Base-by-base conservation (phyloP, 2,329 filamentous ascomycete species). In the Diplodia intermedia region DNA sequence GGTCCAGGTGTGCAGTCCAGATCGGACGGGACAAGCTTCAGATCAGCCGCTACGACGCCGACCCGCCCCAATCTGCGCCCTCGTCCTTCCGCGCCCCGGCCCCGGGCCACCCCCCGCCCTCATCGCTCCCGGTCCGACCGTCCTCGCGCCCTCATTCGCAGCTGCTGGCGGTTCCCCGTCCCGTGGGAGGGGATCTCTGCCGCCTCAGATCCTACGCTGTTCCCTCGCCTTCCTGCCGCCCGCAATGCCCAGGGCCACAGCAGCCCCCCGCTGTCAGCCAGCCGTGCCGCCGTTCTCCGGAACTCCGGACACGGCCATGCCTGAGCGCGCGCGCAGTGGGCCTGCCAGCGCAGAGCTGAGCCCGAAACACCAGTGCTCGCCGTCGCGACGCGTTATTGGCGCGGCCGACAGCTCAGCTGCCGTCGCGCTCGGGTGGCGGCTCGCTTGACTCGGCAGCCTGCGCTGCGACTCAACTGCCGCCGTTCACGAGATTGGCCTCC, bases 351-450 rank as follows among this genome's bases (percentile, higher is more conserved):
- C 6, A 6, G 8, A 33, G 31, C 31, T 33, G 31, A 15, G 38
- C 5, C 6, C 7, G 57, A 36, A 33, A 61, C 57, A n/a, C 38
- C 57, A 61, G 57, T 9, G 23, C 40, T 9, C 40, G 36, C 29
- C 4, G 1, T 36, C 29, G 4, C 4, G 8, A 18, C 26, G 18
- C 43, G 43, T 29, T 7, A 36, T 50, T 36, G 43, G 57, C 29
- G 57, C 23, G 56, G 9, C 23, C 5, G 9, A 26, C 18, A 3
- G n/a, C 43, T 52, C 60, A 62, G 60, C 60, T 62, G 23, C 56
- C 6, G 23, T 31, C 15, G 18, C 31, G 38, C 40, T 49, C 4
- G 15, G 57, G 40, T 33, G 57, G 40, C 57, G 14, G 43, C 15
- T 52, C 47, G 43, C 31, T 38, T 52, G 43, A 29, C 43, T 49